These are phyloP conservation scores for Kazachstania sp. DNA, from an alignment of 1,139 yeast genomes.

Conservation along the genomic window DNA sequence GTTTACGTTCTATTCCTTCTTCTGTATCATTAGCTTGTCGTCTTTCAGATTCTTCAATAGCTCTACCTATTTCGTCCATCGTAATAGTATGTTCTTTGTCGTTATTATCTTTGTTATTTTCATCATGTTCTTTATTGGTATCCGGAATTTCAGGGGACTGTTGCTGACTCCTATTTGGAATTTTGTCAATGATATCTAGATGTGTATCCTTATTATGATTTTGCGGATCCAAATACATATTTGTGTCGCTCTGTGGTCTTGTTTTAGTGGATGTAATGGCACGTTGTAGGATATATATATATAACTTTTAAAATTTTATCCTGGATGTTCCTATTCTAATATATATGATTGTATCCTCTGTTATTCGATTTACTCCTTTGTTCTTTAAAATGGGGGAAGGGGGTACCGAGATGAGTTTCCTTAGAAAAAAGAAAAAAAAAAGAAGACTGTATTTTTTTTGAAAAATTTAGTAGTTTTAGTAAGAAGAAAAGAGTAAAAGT, in stretches of 20 bases:
- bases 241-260: not conserved
- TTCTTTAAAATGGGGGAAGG: too few species aligned
- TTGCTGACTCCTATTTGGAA: not conserved
- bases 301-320: too few species aligned
- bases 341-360: too few species aligned
- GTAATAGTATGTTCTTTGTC: constrained; percentile 2
- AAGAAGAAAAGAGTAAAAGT: too few species aligned
- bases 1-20: not conserved
- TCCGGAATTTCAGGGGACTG: not conserved
- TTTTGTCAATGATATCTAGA: not conserved
- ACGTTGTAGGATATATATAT: too few species aligned
- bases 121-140: not conserved
- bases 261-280: too few species aligned
- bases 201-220: constrained; percentile 5
- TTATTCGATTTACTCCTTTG: too few species aligned
- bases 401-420: too few species aligned
- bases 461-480: too few species aligned
- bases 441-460: too few species aligned
- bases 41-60: constrained; percentile 6
- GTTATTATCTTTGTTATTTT: not conserved
- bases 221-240: constrained; percentile 6
- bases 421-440: too few species aligned
- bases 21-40: not conserved
- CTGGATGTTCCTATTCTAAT: too few species aligned
- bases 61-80: constrained; percentile 7